Evolutionary conservation across 2,329 filamentous ascomycete genomes (phyloP), one percentile per base, ranked within the genome.

Genomic region (Pseudogymnoascus sp.): DNA sequence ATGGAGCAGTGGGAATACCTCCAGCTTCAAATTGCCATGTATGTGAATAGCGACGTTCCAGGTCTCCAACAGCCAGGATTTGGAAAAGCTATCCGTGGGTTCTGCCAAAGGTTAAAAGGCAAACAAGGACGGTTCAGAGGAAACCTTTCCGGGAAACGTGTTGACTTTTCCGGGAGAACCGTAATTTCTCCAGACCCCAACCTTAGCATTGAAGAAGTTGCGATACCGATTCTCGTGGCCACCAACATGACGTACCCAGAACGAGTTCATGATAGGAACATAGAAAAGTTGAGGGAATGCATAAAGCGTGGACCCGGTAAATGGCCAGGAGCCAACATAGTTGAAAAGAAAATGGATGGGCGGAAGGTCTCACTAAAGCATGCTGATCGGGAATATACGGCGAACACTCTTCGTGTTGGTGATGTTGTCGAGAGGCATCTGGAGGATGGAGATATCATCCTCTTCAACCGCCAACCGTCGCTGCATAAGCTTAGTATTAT

Each of bases 1-100:
- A 95, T 97, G 85, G 94, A 99, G 71, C 91, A 96, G 67, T 99
- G 94, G 94, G 94, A 99, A 70, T 97, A 92, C 68, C 77, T 99
- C 62, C 92, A 97, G 70, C 81, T 96, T 7, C 92, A 97, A 69
- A 89, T 97, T 62, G 94, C 92, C 62, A 91, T 97, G 80, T 97
- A 99, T 71, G 92, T 99, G 72, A 97, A 99, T 76, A 96, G 92
- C 64, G 92, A 96, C 67, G 86, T 95, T 2, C 94, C 94, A 0
- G 92, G 92, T 26, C 80, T 99, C n/a, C 86, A 92, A 67, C 90
- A 95, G 67, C 86, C 86, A 10, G 89, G 90, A 7, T 87, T 91
- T 62, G 89, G 90, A 61, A 96, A 95, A 72, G 83, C 89, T 0
- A 95, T 94, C 67, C 84, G 94, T 67, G 94, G 94, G 15, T 95